A percentile compares a stretch with the other conserved stretches of the same genome.
Conservation (phyloP, 2,329 filamentous ascomycete species). For the Xylaria polymorpha region DNA sequence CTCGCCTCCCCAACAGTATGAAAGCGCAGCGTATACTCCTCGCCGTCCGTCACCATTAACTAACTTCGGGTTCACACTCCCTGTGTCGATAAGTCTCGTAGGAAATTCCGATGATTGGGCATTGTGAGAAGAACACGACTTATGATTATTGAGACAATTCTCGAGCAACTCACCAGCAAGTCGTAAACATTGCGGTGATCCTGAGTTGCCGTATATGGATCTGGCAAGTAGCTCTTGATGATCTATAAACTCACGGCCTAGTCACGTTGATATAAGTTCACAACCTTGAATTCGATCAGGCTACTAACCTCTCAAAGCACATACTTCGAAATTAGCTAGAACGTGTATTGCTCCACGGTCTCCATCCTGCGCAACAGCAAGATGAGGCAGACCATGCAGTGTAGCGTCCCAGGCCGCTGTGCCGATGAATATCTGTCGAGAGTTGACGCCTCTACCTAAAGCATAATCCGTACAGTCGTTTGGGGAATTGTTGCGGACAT, state of each 20-base stretch:
- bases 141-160: slow-evolving; percentile 12
- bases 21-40: neutral
- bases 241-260: neutral
- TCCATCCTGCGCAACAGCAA: slow-evolving; percentile 8
- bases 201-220: slow-evolving; percentile 6
- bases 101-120: neutral
- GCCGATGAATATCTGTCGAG: slow-evolving; percentile 8
- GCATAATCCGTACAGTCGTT: slow-evolving; percentile 7
- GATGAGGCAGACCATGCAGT: neutral
- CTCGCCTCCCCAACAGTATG: slow-evolving; percentile 9
- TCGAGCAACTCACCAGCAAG: slow-evolving; percentile 2
- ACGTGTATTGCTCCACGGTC: too few relatives aligned
- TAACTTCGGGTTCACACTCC: slow-evolving; percentile 1
- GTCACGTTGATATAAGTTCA: neutral
- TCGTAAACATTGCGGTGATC: slow-evolving; percentile 6
- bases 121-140: slow-evolving; percentile 4
- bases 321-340: slow-evolving; percentile 9
- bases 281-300: neutral
- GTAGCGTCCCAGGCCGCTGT: slow-evolving; percentile 1
- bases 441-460: slow-evolving; percentile 2
- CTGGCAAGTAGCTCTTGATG: slow-evolving; percentile 11
- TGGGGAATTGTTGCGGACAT: neutral
- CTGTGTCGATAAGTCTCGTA: slow-evolving; percentile 9
- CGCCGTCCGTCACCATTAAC: slow-evolving; percentile 1
- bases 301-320: slow-evolving; percentile 7